phyloP scores from a whole-genome alignment of 2,329 filamentous ascomycete genomes.

The Ophiocordyceps camponoti-leonardi region DNA sequence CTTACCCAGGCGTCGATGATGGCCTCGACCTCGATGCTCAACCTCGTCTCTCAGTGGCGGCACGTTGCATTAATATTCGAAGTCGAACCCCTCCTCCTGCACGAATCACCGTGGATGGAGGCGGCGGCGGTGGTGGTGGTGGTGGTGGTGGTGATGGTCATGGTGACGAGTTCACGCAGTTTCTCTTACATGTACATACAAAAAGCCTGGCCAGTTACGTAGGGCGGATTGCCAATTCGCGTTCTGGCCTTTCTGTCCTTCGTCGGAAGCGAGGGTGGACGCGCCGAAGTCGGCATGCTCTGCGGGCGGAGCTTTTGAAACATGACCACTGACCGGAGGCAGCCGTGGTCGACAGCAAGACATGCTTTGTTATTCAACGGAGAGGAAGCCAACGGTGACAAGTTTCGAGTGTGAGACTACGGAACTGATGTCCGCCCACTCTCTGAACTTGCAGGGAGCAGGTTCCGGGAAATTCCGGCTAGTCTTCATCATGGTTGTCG shows the following conservation, averaged over 20 bases:
- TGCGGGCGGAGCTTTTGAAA: background rate
- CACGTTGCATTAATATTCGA: background rate
- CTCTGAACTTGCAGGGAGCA: background rate
- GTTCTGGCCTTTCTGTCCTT: background rate
- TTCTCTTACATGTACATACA: background rate
- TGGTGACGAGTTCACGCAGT: background rate
- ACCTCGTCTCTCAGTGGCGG: background rate
- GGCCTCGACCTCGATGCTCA: background rate
- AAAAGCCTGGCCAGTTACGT: background rate
- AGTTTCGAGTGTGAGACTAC: background rate
- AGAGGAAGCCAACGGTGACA: background rate
- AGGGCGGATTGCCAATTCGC: background rate
- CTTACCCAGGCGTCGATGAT: background rate
- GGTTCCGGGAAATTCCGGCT: background rate
- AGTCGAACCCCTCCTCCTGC: background rate
- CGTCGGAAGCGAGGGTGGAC: background rate
- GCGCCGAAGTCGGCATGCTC: background rate
- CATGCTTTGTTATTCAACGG: no score
- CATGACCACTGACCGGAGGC: background rate
- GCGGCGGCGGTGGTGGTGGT: no score
- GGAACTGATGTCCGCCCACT: no score
- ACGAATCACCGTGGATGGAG: background rate
- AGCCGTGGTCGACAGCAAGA: no score
- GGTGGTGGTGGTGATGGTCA: no score
- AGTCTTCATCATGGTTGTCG: no score